Base-by-base conservation (phyloP, 1,284 basidiomycete species). In the Pseudozyma tsukubaensis region DNA sequence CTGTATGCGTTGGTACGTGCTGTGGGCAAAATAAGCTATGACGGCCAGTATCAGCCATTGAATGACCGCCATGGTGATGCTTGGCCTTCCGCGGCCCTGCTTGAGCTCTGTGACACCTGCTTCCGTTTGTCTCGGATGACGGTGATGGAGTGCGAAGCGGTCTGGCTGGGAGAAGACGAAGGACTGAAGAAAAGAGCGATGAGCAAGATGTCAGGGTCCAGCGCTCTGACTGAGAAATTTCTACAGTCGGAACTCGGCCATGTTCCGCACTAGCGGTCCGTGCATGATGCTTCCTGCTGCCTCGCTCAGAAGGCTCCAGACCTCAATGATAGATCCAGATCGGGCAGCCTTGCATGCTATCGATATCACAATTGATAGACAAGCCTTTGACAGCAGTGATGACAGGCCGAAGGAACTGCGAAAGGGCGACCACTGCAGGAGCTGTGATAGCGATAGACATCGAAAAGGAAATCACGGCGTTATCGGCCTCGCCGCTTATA, bases 1-100 rank as follows among this genome's bases (percentile, higher is more conserved):
- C 34, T 68, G 64, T 6, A 73, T 21, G 32, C 58, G 59, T 43
- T 61, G 55, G 45, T 64, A 73, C 6, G 35, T 21, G 9, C 9
- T 43, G 54, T 73, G 49, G 0, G 43, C 44, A 29, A 64, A 50
- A 50, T 73, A 73, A 0, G 58, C 48, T 19, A 68, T 40, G 35
- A 58, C 36, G 12, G 60, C 52, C 16, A 63, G n/a, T 4, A 63
- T 42, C 35, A 73, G 14, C 64, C 71, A 73, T 50, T 45, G 13
- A 2, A 73, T 16, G 11, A 65, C 39, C 19, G 65, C 68, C 71
- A 73, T 73, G 24, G 44, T 40, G 45, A 16, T 12, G 49, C 42
- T 4, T 7, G 11, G 29, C 35, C 19, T 18, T 39, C 24, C 47
- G 11, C 43, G 49, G 18, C 19, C n/a, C 5, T 16, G 19, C 13